Evolutionary conservation across 2,329 filamentous ascomycete species (phyloP).

Genomic region (Colletotrichum simmondsii): DNA sequence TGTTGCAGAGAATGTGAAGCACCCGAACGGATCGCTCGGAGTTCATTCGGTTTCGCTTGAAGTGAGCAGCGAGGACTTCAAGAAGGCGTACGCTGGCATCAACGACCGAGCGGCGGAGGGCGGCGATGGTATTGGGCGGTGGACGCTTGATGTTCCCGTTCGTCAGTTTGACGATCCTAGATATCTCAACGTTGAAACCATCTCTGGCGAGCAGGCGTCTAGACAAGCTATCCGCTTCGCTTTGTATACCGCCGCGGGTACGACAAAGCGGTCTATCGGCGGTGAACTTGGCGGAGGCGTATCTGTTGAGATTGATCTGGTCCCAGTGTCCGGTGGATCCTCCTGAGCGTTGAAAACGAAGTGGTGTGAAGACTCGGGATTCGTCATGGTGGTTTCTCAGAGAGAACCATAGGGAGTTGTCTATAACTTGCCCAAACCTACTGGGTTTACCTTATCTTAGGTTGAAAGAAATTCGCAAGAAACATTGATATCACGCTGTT

Average conservation of each 20-base stretch:
- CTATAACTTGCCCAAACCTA: too few species aligned
- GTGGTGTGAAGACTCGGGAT: conserved; percentile 34
- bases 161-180: conserved; percentile 28
- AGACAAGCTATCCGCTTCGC: not conserved
- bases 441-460: too few species aligned
- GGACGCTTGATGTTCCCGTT: conserved; percentile 22
- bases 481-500: too few species aligned
- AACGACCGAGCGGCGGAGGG: not conserved
- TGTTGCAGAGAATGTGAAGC: conserved; percentile 49
- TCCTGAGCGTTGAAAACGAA: not conserved
- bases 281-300: conserved; percentile 22
- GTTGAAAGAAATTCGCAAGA: too few species aligned
- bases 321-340: conserved; percentile 13
- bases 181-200: not conserved
- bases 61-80: conserved; percentile 36
- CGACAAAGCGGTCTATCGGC: conserved; percentile 14
- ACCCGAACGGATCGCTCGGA: conserved; percentile 63
- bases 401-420: too few species aligned
- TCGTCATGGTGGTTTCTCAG: too few species aligned
- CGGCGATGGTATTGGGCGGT: conserved; percentile 1
- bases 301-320: conserved; percentile 8
- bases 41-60: conserved; percentile 56
- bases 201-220: not conserved
- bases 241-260: conserved; percentile 15
- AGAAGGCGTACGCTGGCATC: conserved; percentile 26